Evolutionary conservation across 768 basidiomycete species (phyloP).

Genomic region (Lactarius psammicola): DNA sequence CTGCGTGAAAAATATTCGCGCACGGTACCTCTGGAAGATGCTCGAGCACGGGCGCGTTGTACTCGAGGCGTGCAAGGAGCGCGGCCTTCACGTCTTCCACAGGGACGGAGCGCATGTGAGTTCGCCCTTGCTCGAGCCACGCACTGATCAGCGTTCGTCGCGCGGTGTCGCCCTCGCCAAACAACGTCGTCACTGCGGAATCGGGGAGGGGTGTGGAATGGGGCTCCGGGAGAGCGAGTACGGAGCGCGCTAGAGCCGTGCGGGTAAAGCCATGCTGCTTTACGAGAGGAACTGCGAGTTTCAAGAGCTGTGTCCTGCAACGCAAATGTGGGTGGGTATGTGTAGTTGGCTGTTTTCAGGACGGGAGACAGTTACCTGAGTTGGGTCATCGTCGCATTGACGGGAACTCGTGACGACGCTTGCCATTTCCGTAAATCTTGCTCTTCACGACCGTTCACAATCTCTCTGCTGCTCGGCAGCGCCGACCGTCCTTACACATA

Average conservation of each 20-base stretch:
- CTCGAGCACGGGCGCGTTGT: slow-evolving; percentile 64
- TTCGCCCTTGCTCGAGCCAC: slow-evolving; percentile 68
- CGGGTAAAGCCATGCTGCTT: slow-evolving; percentile 72
- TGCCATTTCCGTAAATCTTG: slow-evolving; percentile 11
- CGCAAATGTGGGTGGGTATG: neutral
- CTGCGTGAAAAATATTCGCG: neutral
- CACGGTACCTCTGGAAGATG: slow-evolving; percentile 64
- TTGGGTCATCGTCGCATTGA: slow-evolving; percentile 3
- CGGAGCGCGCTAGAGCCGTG: slow-evolving; percentile 62
- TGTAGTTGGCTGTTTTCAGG: neutral
- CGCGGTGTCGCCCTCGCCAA: slow-evolving; percentile 68
- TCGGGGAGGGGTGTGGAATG: slow-evolving; percentile 66
- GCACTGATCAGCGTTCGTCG: slow-evolving; percentile 62
- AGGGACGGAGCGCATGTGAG: slow-evolving; percentile 43
- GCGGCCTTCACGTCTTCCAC: slow-evolving; percentile 47
- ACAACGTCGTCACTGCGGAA: slow-evolving; percentile 65
- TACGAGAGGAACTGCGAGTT: slow-evolving; percentile 63
- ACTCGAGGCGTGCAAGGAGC: slow-evolving; percentile 54
- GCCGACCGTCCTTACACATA: slow-evolving; percentile 28
- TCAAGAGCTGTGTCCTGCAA: slow-evolving; percentile 43
- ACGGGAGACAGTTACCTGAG: slow-evolving; percentile 8
- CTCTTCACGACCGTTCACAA: neutral
- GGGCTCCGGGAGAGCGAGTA: slow-evolving; percentile 49
- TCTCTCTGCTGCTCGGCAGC: slow-evolving; percentile 27
- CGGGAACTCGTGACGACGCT: slow-evolving; percentile 4